Conservation (phyloP, 805 yeast species). For the Wickerhamiella musiphila region DNA sequence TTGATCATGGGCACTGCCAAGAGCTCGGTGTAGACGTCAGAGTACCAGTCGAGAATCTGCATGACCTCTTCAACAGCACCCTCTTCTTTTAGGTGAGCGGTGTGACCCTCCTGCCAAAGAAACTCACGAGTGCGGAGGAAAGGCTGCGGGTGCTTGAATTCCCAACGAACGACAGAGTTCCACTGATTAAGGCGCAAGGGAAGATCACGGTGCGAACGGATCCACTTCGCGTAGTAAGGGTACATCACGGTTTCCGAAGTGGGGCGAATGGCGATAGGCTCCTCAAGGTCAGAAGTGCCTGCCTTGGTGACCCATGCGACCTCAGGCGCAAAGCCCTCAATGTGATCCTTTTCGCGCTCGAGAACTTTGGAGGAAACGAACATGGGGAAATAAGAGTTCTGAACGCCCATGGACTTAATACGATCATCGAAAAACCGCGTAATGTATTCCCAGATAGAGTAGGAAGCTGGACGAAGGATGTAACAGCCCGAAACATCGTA, state of each 20-base stretch:
- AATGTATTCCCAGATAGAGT: conserved; percentile 84
- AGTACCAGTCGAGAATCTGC: conserved; percentile 74
- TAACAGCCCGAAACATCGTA: conserved; percentile 98
- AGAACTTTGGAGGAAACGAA: conserved; percentile 83
- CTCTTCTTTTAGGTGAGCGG: conserved; percentile 76
- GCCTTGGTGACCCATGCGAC: conserved; percentile 99
- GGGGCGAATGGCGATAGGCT: conserved; percentile 98
- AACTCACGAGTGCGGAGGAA: conserved; percentile 97
- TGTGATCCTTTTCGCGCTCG: conserved; percentile 95
- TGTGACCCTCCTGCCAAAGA: conserved; percentile 99
- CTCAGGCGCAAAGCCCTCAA: conserved; percentile 98
- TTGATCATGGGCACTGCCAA: conserved; percentile 94
- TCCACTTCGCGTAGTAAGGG: conserved; percentile 98
- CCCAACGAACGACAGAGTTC: conserved; percentile 99
- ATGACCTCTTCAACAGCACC: conserved; percentile 73
- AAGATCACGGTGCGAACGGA: conserved; percentile 93
- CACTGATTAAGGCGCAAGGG: conserved; percentile 95
- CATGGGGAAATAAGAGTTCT: conserved; percentile 96
- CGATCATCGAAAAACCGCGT: conserved; percentile 68
- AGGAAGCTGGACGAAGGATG: conserved; percentile 91
- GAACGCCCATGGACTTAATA: conserved; percentile 80
- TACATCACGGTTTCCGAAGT: conserved; percentile 99
- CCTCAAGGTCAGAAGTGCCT: conserved; percentile 85
- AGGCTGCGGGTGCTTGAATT: conserved; percentile 98
- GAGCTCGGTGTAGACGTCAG: conserved; percentile 70